A percentile compares a stretch with the other conserved stretches of the same genome.
phyloP scores from a whole-genome alignment of 176 grass and related monocot genomes.

The Eragrostis nindensis region DNA sequence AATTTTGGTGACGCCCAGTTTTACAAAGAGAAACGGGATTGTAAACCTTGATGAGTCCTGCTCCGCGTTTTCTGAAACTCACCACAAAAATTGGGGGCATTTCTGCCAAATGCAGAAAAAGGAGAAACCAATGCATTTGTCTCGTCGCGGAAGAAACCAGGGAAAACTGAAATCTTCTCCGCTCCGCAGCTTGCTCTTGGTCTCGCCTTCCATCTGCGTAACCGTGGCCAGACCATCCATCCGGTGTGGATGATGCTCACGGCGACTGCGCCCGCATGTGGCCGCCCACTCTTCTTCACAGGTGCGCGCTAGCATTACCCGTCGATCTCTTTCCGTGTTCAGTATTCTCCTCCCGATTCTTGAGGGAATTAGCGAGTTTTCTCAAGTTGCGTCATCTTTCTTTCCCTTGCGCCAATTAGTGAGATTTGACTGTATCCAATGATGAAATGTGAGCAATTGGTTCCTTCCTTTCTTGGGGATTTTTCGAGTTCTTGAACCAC shows the following conservation, averaged over 20 bases:
- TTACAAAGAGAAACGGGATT: no score
- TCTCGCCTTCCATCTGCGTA: no score
- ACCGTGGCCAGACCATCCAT: no score
- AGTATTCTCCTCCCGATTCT: background rate
- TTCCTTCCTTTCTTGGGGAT: background rate
- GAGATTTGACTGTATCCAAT: background rate
- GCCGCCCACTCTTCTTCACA: background rate
- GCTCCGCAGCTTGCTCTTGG: no score
- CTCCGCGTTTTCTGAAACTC: no score
- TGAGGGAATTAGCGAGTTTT: background rate
- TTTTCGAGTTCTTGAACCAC: background rate
- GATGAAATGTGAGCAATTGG: background rate
- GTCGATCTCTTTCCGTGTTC: background rate
- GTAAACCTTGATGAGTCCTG: no score
- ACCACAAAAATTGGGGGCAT: no score
- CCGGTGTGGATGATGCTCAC: background rate
- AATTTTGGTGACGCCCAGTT: no score
- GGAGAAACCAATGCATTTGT: no score
- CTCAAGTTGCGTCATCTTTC: background rate
- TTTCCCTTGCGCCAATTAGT: background rate
- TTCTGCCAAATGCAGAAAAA: no score
- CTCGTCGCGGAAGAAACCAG: no score
- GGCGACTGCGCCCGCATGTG: background rate
- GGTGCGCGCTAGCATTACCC: background rate
- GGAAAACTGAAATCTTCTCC: no score